These are phyloP conservation scores for Marasmius fiardii DNA, from an alignment of 1,284 basidiomycete genomes.

Conservation along the genomic window DNA sequence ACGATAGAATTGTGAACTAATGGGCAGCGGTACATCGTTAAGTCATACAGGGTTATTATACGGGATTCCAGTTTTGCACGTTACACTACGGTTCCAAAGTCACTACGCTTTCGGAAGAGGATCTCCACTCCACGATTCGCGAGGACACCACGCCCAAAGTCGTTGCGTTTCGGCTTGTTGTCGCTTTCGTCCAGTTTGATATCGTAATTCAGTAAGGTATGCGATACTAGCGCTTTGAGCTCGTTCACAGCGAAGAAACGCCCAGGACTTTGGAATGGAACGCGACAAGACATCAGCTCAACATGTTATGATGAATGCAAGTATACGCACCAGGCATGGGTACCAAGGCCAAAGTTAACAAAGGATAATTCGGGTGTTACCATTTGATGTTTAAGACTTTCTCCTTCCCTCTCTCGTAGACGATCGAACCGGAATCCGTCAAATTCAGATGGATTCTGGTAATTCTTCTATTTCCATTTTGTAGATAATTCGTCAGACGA, in stretches of 20 bases:
- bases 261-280: constrained; percentile 24
- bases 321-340: too few relatives aligned
- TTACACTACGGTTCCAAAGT: too few relatives aligned
- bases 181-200: constrained; percentile 23
- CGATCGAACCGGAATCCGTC: constrained; percentile 19
- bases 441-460: constrained; percentile 15
- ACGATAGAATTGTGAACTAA: too few relatives aligned
- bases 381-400: constrained; percentile 15
- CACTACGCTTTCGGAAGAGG: too few relatives aligned
- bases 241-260: constrained; percentile 41
- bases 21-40: too few relatives aligned
- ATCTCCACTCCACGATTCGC: too few relatives aligned
- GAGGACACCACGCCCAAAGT: too few relatives aligned
- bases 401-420: constrained; percentile 9
- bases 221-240: constrained; percentile 36
- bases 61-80: too few relatives aligned
- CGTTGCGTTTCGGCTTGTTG: too few relatives aligned
- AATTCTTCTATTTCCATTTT: constrained; percentile 3
- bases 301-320: too few relatives aligned
- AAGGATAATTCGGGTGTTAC: constrained; percentile 21
- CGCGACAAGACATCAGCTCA: too few relatives aligned
- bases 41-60: neutral
- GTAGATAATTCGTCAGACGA: too few relatives aligned
- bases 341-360: constrained; percentile 27
- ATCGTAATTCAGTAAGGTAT: constrained; percentile 37